Conservation (phyloP, 495 filamentous ascomycete genomes). For the Penicillium fimorum region DNA sequence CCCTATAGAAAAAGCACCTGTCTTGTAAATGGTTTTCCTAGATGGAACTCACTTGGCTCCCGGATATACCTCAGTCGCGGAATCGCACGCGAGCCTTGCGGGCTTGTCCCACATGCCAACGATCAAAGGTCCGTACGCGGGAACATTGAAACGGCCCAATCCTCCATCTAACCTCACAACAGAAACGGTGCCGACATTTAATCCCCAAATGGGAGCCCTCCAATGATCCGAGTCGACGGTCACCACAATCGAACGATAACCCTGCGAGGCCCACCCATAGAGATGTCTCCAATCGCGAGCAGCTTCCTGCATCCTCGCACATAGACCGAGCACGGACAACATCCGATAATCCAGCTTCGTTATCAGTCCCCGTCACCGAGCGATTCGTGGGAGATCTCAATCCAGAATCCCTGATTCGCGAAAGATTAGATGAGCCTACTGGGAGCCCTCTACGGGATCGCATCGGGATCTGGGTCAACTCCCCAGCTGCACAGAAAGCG, state of each 20-base stretch:
- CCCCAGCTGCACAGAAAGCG: slow-evolving; percentile 20
- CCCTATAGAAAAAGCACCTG: not conserved
- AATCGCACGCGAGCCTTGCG: slow-evolving; percentile 34
- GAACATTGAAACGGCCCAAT: not conserved
- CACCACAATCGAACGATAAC: slow-evolving; percentile 5
- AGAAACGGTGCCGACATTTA: slow-evolving; percentile 42
- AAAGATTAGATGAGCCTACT: slow-evolving; percentile 30
- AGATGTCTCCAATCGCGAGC: not conserved
- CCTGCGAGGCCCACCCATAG: not conserved
- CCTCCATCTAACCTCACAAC: slow-evolving; percentile 1
- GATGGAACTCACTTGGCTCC: slow-evolving; percentile 44
- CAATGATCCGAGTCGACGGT: slow-evolving; percentile 3
- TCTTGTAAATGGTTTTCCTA: not conserved
- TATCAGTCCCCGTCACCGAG: slow-evolving; percentile 25
- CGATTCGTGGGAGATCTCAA: slow-evolving; percentile 51
- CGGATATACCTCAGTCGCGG: slow-evolving; percentile 37
- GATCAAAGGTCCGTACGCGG: slow-evolving; percentile 31
- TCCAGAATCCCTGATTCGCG: slow-evolving; percentile 48
- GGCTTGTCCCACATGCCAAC: slow-evolving; percentile 38
- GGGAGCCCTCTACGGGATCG: slow-evolving; percentile 37
- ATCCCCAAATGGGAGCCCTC: slow-evolving; percentile 17
- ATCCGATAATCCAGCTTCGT: slow-evolving; percentile 11
- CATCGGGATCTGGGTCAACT: slow-evolving; percentile 46
- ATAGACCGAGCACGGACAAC: slow-evolving; percentile 6
- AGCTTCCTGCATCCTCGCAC: not conserved